Evolutionary conservation across 2,329 filamentous ascomycete species (phyloP).

Genomic region (Exophiala xenobiotica): DNA sequence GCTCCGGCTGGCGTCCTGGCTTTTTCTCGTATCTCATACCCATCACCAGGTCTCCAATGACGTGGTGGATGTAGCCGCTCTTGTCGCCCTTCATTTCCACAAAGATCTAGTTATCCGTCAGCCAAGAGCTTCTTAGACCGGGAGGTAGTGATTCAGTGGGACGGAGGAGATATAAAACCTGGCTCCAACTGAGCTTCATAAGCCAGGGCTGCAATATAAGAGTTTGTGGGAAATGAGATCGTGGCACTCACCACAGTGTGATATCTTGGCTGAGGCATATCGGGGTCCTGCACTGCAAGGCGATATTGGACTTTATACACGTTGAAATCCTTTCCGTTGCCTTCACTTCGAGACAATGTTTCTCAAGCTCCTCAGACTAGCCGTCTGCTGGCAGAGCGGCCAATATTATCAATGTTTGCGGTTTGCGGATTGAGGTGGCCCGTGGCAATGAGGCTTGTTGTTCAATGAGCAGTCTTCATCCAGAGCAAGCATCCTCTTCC

Average conservation of each 20-base stretch:
- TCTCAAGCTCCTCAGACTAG: no score
- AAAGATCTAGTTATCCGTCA: slow-evolving; percentile 4
- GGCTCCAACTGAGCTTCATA: no score
- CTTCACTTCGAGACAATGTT: background rate
- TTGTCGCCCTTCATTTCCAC: background rate
- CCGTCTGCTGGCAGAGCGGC: no score
- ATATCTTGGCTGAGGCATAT: slow-evolving; percentile 6
- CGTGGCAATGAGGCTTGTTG: no score
- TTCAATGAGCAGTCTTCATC: no score
- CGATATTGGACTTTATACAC: slow-evolving; percentile 5
- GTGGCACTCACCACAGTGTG: background rate
- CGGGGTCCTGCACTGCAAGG: background rate
- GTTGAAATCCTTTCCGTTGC: background rate
- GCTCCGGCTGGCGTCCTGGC: background rate
- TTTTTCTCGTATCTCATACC: background rate
- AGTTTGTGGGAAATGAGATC: no score
- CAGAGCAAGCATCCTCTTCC: no score
- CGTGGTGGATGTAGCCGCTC: slow-evolving; percentile 3
- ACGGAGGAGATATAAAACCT: background rate
- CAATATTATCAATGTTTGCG: no score
- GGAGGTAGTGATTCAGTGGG: no score
- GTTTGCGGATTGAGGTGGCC: no score
- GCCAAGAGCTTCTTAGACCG: no score
- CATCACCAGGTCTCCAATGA: background rate
- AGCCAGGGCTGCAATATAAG: no score